Evolutionary conservation across 164 flowering plant genomes (phyloP).

Genomic region (Hamamelis virginiana): DNA sequence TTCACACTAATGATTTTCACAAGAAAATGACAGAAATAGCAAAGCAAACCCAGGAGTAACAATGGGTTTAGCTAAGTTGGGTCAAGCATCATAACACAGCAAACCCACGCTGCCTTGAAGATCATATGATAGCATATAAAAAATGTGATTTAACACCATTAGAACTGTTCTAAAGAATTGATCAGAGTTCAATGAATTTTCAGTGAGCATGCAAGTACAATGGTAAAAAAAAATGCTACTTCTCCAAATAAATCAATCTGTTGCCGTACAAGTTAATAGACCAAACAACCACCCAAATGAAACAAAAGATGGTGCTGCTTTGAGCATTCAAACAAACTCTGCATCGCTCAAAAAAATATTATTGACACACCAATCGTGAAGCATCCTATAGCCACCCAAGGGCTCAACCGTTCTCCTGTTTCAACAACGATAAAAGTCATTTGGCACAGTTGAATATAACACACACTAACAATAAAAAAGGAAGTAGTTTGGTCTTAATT

Average conservation of each 20-base stretch:
- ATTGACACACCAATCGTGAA: conserved; percentile 75
- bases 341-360: conserved; percentile 40
- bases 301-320: neutral
- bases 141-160: too few relatives aligned
- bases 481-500: neutral
- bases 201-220: too few relatives aligned
- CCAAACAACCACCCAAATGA: neutral
- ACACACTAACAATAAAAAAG: neutral
- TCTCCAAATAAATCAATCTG: neutral
- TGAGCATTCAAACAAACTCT: neutral
- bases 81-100: too few relatives aligned
- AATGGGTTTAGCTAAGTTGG: too few relatives aligned
- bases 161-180: too few relatives aligned
- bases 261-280: neutral
- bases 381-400: conserved; percentile 84
- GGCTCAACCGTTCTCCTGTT: conserved; percentile 84
- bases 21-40: too few relatives aligned
- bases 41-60: too few relatives aligned
- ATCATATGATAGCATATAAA: too few relatives aligned
- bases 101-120: too few relatives aligned
- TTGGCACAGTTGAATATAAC: neutral
- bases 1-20: too few relatives aligned
- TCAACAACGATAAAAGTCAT: neutral
- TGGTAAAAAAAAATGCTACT: neutral
- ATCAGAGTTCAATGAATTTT: too few relatives aligned